Percentiles rank a stretch among this genome's conserved stretches.
Evolutionary conservation across 768 basidiomycete genomes (phyloP).

Genomic region (Fomitopsis serialis): DNA sequence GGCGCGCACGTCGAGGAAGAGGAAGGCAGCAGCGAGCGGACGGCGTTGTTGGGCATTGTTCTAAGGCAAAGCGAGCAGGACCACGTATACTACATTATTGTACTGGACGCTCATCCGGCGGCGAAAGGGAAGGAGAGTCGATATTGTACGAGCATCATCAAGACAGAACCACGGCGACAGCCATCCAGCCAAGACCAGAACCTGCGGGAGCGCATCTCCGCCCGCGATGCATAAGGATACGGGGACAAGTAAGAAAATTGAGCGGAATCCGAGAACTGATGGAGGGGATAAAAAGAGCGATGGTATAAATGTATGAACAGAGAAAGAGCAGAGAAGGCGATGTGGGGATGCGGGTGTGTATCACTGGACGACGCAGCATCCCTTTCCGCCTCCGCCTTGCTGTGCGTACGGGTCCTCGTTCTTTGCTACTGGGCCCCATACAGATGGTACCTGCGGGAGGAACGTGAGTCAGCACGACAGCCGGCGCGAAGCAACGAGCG

Average conservation of each 20-base stretch:
- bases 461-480: conserved; percentile 3
- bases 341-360: conserved; percentile 3
- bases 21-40: neutral
- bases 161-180: neutral
- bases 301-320: conserved; percentile 18
- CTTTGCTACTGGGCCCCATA: conserved; percentile 91
- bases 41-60: neutral
- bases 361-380: conserved; percentile 27
- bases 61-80: neutral
- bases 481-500: neutral
- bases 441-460: conserved; percentile 69
- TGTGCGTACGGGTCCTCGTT: conserved; percentile 92
- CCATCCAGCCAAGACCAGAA: neutral
- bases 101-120: neutral
- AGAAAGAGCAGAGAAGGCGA: neutral
- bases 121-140: neutral
- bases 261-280: neutral
- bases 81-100: neutral
- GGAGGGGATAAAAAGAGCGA: conserved; percentile 16
- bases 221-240: neutral
- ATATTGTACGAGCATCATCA: neutral
- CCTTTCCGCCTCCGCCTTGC: conserved; percentile 34
- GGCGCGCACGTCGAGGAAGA: neutral
- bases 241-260: neutral
- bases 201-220: neutral